phyloP scores from a whole-genome alignment of 148 eudicot genomes.

The Cornus suecica region DNA sequence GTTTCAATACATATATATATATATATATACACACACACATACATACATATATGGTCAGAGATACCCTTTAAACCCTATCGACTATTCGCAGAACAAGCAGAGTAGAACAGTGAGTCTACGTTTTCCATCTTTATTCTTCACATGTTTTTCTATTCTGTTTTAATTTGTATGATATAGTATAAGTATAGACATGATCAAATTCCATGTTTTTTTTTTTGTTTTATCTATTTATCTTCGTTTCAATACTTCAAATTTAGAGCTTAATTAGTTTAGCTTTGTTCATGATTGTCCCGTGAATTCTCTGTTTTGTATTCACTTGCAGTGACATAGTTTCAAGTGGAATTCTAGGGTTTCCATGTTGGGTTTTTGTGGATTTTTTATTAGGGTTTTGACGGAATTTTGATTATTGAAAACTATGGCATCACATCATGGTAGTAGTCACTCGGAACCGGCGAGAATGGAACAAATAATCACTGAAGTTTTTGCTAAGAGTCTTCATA shows the following conservation, averaged over 20 bases:
- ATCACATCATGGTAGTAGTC: conserved; percentile 53
- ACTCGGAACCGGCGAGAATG: conserved; percentile 70
- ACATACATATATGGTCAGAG: background rate
- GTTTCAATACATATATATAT: no score
- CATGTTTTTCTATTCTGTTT: background rate
- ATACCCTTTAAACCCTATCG: background rate
- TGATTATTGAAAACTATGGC: conserved; percentile 41
- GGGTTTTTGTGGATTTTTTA: background rate
- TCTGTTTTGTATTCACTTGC: background rate
- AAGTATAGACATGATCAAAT: background rate
- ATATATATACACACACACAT: background rate
- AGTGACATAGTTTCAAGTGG: background rate
- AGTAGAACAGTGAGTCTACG: background rate
- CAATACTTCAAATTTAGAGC: background rate
- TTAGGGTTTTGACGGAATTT: background rate
- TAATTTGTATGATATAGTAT: background rate
- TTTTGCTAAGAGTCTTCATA: conserved; percentile 76
- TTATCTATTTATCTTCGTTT: background rate
- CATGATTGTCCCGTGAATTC: background rate
- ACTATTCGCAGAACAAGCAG: background rate
- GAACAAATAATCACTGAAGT: conserved; percentile 90
- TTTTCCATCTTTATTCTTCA: background rate
- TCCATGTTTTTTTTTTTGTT: background rate
- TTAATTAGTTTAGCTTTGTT: background rate
- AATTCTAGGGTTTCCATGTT: background rate